Conservation (phyloP, 1,139 yeast genomes). For the Fermentozyma sake region DNA sequence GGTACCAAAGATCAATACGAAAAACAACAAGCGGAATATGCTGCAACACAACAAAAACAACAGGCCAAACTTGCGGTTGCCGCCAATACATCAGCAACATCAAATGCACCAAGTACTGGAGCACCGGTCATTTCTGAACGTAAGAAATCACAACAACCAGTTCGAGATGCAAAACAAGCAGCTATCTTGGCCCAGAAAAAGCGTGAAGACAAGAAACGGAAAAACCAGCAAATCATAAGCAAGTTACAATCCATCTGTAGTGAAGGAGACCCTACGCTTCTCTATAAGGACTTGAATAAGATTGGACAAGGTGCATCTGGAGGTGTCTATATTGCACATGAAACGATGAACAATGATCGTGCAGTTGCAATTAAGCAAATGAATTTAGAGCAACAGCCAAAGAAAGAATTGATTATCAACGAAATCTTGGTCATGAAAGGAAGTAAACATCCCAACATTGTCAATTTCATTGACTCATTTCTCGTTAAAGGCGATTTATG, state of each 20-base stretch:
- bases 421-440: slow-evolving; percentile 95
- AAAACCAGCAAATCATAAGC: slow-evolving; percentile 65
- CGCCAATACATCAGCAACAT: slow-evolving; percentile 5
- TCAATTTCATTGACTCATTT: slow-evolving; percentile 84
- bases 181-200: slow-evolving; percentile 60
- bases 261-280: slow-evolving; percentile 78
- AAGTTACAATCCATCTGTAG: slow-evolving; percentile 76
- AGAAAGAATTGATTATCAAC: slow-evolving; percentile 86
- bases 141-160: slow-evolving; percentile 31
- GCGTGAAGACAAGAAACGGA: slow-evolving; percentile 68
- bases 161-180: slow-evolving; percentile 53
- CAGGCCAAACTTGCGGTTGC: slow-evolving; percentile 8
- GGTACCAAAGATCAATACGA: slow-evolving; percentile 12
- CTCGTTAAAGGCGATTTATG: slow-evolving; percentile 73
- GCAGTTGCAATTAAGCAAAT: slow-evolving; percentile 94
- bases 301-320: slow-evolving; percentile 99
- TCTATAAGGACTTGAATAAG: slow-evolving; percentile 67
- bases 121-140: slow-evolving; percentile 6
- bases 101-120: not conserved
- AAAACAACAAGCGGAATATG: slow-evolving; percentile 9
- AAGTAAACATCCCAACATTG: slow-evolving; percentile 84
- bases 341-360: slow-evolving; percentile 45
- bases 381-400: slow-evolving; percentile 90
- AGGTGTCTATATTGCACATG: slow-evolving; percentile 91
- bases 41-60: slow-evolving; percentile 8